Evolutionary conservation across 106 monocot genomes (phyloP).

Genomic region (Agapanthus africanus): DNA sequence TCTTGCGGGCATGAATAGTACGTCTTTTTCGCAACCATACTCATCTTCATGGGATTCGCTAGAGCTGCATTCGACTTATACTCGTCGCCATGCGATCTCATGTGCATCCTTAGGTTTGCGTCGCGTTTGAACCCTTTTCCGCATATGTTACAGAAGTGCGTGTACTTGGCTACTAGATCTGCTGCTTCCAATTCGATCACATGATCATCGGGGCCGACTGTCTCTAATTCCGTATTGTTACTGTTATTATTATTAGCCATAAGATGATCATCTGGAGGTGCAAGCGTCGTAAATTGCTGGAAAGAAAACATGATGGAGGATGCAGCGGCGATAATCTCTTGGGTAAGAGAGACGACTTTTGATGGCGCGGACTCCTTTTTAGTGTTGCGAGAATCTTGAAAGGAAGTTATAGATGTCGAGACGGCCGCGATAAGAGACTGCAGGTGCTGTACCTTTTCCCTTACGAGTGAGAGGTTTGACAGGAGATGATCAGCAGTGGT

Average conservation of each 20-base stretch:
- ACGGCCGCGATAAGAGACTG: too few relatives aligned
- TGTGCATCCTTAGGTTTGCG: constrained; percentile 81
- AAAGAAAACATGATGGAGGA: background rate
- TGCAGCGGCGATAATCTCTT: background rate
- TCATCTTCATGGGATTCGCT: constrained; percentile 10
- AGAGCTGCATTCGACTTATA: constrained; percentile 52
- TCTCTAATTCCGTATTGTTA: background rate
- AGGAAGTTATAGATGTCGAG: too few relatives aligned
- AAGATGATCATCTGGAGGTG: background rate
- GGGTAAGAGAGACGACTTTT: background rate
- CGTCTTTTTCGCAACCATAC: background rate
- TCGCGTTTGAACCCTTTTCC: constrained; percentile 75
- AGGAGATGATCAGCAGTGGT: too few relatives aligned
- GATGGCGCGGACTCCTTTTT: too few relatives aligned
- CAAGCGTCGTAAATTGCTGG: background rate
- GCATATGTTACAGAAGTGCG: constrained; percentile 53
- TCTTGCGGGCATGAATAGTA: constrained; percentile 47
- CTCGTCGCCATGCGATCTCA: constrained; percentile 60
- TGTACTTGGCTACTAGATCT: constrained; percentile 44
- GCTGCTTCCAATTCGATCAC: constrained; percentile 34
- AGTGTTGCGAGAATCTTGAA: too few relatives aligned
- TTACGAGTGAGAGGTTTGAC: too few relatives aligned
- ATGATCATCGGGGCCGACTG: constrained; percentile 4
- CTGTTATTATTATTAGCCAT: background rate
- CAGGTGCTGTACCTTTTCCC: too few relatives aligned